These are phyloP conservation scores for Collybia sp. DNA, from an alignment of 768 basidiomycete species.

Conservation along the genomic window DNA sequence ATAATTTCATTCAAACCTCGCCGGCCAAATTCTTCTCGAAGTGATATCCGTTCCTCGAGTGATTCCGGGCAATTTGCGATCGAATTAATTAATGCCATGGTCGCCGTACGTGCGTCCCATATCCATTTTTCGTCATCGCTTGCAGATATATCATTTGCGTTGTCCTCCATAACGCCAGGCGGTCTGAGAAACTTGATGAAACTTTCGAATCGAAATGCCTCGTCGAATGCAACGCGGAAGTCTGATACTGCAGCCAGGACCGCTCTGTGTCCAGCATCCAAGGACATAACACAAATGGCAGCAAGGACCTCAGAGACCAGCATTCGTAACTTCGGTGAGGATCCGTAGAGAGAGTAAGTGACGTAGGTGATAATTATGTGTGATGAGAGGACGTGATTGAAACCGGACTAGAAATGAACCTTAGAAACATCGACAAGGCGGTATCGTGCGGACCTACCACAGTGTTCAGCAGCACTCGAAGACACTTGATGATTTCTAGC, in stretches of 20 bases:
- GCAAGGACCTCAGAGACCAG: constrained; percentile 76
- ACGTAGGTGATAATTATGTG: constrained; percentile 69
- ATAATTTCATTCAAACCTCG: constrained; percentile 82
- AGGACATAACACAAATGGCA: constrained; percentile 74
- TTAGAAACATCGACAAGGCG: constrained; percentile 4
- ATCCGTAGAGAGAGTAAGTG: constrained; percentile 61
- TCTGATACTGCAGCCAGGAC: constrained; percentile 81
- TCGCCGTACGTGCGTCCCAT: constrained; percentile 79
- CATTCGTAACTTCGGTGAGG: constrained; percentile 65
- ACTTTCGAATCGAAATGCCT: constrained; percentile 76
- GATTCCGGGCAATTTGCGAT: constrained; percentile 70
- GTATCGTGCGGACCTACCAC: constrained; percentile 47
- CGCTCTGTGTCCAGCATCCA: constrained; percentile 64
- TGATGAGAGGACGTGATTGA: constrained; percentile 58
- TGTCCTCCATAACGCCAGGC: constrained; percentile 34
- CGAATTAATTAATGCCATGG: constrained; percentile 78
- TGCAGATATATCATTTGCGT: constrained; percentile 24
- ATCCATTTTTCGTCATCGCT: constrained; percentile 48
- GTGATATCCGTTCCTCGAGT: constrained; percentile 71
- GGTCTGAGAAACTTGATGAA: constrained; percentile 61
- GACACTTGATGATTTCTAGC: constrained; percentile 71
- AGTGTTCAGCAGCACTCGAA: constrained; percentile 81
- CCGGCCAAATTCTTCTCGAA: constrained; percentile 80
- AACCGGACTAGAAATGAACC: constrained; percentile 53
- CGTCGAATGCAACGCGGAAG: constrained; percentile 64